Evolutionary conservation across 495 filamentous ascomycete species (phyloP), one percentile per base, ranked within the genome.

Genomic region (Aspergillus carlsbadensis): DNA sequence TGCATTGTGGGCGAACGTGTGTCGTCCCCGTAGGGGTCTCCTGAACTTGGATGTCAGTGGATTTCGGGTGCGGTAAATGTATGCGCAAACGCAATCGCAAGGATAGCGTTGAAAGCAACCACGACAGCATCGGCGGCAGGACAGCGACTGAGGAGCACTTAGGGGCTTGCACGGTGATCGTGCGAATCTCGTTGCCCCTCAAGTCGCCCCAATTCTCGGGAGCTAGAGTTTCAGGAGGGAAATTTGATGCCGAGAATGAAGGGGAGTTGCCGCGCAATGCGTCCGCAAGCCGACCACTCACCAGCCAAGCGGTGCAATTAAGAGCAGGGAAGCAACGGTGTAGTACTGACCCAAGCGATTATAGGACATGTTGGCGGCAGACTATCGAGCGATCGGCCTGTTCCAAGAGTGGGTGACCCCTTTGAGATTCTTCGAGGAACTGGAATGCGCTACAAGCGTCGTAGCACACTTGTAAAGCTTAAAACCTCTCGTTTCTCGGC

Each of bases 301-400:
- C 47, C 24, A 31, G 37, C 41, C 34, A 37, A 50, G 34, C 34
- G 20, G 33, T 11, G 57, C 18, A 29, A 54, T 31, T 53, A 51
- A 60, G 41, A 40, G 29, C 61, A 52, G 36, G 56, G 58, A 42
- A 57, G 57, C 54, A 57, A 61, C 60, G 45, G 57, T 56, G 61
- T 56, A 84, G 61, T 56, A 84, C 86, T 76, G 75, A 85, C 87
- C 83, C 79, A 88, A 71, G 52, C 85, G 84, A 79, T 88, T 87
- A 75, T 89, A 89, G 67, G 85, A 69, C 74, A 77, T 77, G 20
- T 56, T 63, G 63, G 57, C 35, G 37, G 26, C 37, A 40, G 49
- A 52, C 49, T 52, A 52, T 52, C 14, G 62, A 61, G 34, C 51
- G 58, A 50, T 56, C 42, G 57, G 61, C 59, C 58, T 43, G n/a